Evolutionary conservation across 768 basidiomycete genomes (phyloP), one percentile per base, ranked within the genome.

Genomic region (Termitomyces heimii): DNA sequence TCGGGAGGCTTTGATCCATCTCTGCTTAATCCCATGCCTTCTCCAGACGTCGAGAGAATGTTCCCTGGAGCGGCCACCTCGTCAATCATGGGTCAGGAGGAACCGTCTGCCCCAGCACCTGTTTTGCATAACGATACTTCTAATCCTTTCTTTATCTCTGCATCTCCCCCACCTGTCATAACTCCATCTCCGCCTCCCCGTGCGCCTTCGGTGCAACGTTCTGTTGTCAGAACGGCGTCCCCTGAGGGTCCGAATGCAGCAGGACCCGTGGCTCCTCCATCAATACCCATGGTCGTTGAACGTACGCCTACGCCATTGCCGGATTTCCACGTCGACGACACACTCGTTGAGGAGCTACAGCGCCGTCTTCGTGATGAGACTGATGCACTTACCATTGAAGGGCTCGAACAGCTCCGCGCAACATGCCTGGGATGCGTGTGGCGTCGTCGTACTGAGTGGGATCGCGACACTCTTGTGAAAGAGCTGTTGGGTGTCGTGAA

Each of bases 381-480:
- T 1, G 67, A 59, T 6, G 67, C 66, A 0, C 74, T 98, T 43
- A 90, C 77, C 26, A 78, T 98, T 50, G 97, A 99, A 67, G 85
- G 96, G 67, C 80, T 99, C 6, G 97, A 98, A 68, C 94, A 98
- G 70, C 78, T 99, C 6, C 83, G 97, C 5, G 95, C 97, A 8
- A 84, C 81, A 2, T 88, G 85, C 63, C 81, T 94, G 26, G 83
- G 85, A 42, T 76, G 76, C 50, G 78, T 98, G n/a, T 99, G 95
- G 95, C 76, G 83, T 29, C 84, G 83, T 60, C 74, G 94, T 35
- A 73, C 76, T 13, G 88, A 89, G 34, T 99, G 97, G 97, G 82
- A 97, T 66, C 78, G 95, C 46, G 80, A 82, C 63, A 70, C 66
- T 6, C 74, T 95, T 51, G 67, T 96, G 2, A 67, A 68, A 29